Percentiles rank a stretch among this genome's conserved stretches.
These are phyloP conservation scores for Amanita thiersii DNA, from an alignment of 768 basidiomycete genomes.

Conservation along the genomic window DNA sequence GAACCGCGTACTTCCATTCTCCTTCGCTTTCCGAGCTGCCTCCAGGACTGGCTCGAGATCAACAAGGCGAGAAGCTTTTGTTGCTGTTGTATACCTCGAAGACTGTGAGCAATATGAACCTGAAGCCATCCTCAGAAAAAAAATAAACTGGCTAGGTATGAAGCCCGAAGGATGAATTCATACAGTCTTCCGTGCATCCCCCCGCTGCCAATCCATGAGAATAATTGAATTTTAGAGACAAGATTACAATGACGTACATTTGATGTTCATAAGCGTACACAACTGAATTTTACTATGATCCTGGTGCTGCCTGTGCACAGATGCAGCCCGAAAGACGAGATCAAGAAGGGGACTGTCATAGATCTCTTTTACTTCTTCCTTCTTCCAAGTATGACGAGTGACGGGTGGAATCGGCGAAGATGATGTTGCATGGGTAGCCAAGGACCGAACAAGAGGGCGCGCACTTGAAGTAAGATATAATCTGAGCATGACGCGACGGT, in stretches of 20 bases:
- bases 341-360: conserved; percentile 85
- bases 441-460: conserved; percentile 24
- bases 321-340: conserved; percentile 79
- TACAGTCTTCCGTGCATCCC: conserved; percentile 94
- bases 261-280: conserved; percentile 98
- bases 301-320: conserved; percentile 79
- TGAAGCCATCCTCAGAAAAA: conserved; percentile 20
- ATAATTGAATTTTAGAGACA: conserved; percentile 16
- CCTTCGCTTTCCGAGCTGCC: conserved; percentile 90
- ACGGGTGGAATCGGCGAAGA: conserved; percentile 16
- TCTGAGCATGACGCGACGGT: conserved; percentile 30
- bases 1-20: conserved; percentile 93
- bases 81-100: conserved; percentile 83
- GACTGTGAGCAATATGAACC: conserved; percentile 98
- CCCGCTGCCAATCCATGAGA: conserved; percentile 50
- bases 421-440: conserved; percentile 54
- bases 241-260: conserved; percentile 50
- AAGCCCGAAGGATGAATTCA: conserved; percentile 17
- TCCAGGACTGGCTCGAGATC: conserved; percentile 89
- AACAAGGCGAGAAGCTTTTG: conserved; percentile 80
- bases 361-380: conserved; percentile 74
- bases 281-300: conserved; percentile 89
- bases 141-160: too few relatives aligned
- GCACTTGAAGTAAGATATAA: conserved; percentile 6
- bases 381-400: conserved; percentile 63